Percentiles rank a stretch among this genome's conserved stretches.
These are phyloP conservation scores for Dentipellis fragilis DNA, from an alignment of 768 basidiomycete genomes.

Conservation along the genomic window DNA sequence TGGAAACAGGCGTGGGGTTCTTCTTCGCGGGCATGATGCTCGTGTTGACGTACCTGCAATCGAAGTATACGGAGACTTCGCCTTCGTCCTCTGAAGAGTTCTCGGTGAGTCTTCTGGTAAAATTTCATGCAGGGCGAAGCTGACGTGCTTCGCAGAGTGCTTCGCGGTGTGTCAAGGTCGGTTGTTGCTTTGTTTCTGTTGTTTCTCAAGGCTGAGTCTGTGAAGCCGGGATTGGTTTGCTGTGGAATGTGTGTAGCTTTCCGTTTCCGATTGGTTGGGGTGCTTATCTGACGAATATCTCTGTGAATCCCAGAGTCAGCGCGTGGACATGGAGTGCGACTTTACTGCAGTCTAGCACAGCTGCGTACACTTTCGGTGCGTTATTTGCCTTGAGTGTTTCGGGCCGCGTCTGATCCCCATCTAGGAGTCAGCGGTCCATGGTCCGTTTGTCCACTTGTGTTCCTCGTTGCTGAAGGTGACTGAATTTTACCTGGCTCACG, in stretches of 20 bases:
- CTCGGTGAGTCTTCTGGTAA: conserved; percentile 21
- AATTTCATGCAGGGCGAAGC: neutral
- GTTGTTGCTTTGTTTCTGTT: neutral
- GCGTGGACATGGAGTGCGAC: conserved; percentile 53
- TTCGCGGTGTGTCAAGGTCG: neutral
- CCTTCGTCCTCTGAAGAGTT: conserved; percentile 40
- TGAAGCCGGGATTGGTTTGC: neutral
- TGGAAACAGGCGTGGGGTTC: conserved; percentile 34
- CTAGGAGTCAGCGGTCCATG: conserved; percentile 41
- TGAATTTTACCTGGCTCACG: neutral
- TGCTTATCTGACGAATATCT: no score
- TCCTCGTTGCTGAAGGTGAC: neutral
- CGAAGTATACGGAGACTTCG: conserved; percentile 35
- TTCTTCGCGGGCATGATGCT: conserved; percentile 41
- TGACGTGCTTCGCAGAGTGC: neutral
- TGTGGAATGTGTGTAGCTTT: neutral
- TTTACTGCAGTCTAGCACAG: conserved; percentile 42
- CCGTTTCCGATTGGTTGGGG: neutral
- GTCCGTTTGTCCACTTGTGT: conserved; percentile 15
- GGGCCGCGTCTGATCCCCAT: neutral
- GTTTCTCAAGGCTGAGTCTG: neutral
- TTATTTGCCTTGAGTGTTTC: no score
- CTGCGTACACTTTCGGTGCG: conserved; percentile 36
- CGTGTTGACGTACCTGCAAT: conserved; percentile 33
- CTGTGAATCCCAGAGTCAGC: conserved; percentile 26